Base-by-base conservation (phyloP, 768 basidiomycete species). In the Rhizopogon rudus region DNA sequence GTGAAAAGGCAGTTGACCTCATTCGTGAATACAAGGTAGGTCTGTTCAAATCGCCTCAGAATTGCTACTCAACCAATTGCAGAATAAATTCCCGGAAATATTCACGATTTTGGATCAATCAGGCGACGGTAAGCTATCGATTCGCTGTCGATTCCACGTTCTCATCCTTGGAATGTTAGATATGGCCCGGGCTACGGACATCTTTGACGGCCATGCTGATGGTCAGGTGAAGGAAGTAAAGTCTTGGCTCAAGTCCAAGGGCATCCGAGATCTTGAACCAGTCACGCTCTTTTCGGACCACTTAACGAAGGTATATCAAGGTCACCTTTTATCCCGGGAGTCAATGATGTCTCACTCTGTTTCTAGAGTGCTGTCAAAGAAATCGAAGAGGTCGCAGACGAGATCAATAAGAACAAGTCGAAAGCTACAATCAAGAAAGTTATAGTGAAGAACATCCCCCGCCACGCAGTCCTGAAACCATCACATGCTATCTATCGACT, bases 221-320 rank as follows among this genome's bases (percentile, higher is more conserved):
- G 78, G 73, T 6, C 77, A 79, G 39, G 79, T 95, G 42, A 86
- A 78, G 64, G 91, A 93, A 53, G 81, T 93, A 61, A 88, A 89
- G 62, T 63, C 71, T 9, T 99, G 97, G 97, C 76, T 99, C 7
- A 91, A 89, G 63, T 71, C 78, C 5, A 89, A 90, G 67, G 93
- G 93, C 40, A 86, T 98, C 28, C 80, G 86, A 14, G 91, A 95
- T 68, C 86, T 98, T 28, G 96, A 98, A 63, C 87, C 93, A 0
- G 95, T 98, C 8, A 86, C 96, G 0, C 78, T 99, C 10, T 92
- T 86, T 67, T 91, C 89, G 44, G 95, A 97, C 66, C 93, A 96
- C 64, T 77, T 99, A 54, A 83, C 86, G 61, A 94, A 93, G 81
- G 92, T 93, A 55, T 14, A 62, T 61, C 49, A 10, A 40, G 41